Conservation (phyloP, 257 asterid genomes). For the Nemophila menziesii region DNA sequence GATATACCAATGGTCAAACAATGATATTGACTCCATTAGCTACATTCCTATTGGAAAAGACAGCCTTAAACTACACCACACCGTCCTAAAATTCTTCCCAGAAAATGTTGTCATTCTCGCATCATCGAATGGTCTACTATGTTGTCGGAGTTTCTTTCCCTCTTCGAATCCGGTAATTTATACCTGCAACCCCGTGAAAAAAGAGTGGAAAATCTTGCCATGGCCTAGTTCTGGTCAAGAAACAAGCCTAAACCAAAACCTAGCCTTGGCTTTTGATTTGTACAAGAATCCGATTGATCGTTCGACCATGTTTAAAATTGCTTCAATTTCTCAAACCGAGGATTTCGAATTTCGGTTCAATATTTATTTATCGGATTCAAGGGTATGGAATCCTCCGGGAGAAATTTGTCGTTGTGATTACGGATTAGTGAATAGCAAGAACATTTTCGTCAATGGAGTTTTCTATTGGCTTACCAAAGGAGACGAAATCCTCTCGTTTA, state of each 20-base stretch:
- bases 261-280: slow-evolving; percentile 50
- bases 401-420: slow-evolving; percentile 25
- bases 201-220: slow-evolving; percentile 25
- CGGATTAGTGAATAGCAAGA: slow-evolving; percentile 25
- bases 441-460: slow-evolving; percentile 25
- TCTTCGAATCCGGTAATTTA: slow-evolving; percentile 20
- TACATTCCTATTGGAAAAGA: slow-evolving; percentile 29
- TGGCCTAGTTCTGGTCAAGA: slow-evolving; percentile 31
- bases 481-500: slow-evolving; percentile 42
- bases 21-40: slow-evolving; percentile 23
- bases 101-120: slow-evolving; percentile 32
- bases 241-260: slow-evolving; percentile 30
- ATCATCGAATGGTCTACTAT: slow-evolving; percentile 40
- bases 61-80: slow-evolving; percentile 4
- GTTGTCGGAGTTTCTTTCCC: slow-evolving; percentile 50
- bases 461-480: slow-evolving; percentile 58
- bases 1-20: slow-evolving; percentile 23
- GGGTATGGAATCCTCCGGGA: slow-evolving; percentile 32
- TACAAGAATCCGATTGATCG: slow-evolving; percentile 12
- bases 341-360: slow-evolving; percentile 25
- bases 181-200: slow-evolving; percentile 62
- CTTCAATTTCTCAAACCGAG: slow-evolving; percentile 19
- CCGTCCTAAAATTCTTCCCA: slow-evolving; percentile 46
- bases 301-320: slow-evolving; percentile 36
- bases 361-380: slow-evolving; percentile 32